phyloP scores from a whole-genome alignment of 768 basidiomycete genomes.

The Cyathus striatus region DNA sequence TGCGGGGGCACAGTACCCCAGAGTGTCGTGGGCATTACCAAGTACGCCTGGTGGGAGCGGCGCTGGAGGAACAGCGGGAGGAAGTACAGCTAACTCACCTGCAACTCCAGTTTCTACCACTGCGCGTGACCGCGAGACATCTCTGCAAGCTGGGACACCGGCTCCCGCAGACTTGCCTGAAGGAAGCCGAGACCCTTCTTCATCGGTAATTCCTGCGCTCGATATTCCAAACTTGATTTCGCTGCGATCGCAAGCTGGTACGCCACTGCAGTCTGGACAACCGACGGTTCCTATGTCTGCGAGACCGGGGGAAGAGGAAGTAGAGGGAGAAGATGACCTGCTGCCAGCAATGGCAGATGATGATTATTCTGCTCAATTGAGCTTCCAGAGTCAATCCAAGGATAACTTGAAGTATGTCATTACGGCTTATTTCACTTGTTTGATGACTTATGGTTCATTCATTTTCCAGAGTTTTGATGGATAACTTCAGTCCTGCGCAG shows the following conservation, averaged over 20 bases:
- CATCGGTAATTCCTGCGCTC: neutral
- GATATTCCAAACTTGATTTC: neutral
- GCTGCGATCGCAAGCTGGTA: neutral
- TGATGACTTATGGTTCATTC: neutral
- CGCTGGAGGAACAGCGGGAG: neutral
- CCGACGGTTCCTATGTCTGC: slow-evolving; percentile 10
- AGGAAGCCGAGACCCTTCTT: neutral
- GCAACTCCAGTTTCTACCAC: neutral
- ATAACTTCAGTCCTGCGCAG: slow-evolving; percentile 78
- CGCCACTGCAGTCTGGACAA: neutral
- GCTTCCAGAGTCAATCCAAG: slow-evolving; percentile 84
- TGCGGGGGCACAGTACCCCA: slow-evolving; percentile 3
- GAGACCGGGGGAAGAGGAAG: slow-evolving; percentile 42
- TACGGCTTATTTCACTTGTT: neutral
- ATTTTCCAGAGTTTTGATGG: slow-evolving; percentile 72
- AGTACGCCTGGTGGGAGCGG: slow-evolving; percentile 3
- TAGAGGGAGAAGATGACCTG: slow-evolving; percentile 73
- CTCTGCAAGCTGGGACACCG: too few relatives aligned
- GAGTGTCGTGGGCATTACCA: slow-evolving; percentile 7
- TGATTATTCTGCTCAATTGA: slow-evolving; percentile 78
- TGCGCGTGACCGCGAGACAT: neutral
- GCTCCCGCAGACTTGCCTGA: neutral
- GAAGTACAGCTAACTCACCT: neutral
- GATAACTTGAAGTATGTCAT: slow-evolving; percentile 70
- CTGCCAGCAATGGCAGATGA: slow-evolving; percentile 86